Conservation (phyloP, 2,329 filamentous ascomycete species). For the Penicillium sp. region DNA sequence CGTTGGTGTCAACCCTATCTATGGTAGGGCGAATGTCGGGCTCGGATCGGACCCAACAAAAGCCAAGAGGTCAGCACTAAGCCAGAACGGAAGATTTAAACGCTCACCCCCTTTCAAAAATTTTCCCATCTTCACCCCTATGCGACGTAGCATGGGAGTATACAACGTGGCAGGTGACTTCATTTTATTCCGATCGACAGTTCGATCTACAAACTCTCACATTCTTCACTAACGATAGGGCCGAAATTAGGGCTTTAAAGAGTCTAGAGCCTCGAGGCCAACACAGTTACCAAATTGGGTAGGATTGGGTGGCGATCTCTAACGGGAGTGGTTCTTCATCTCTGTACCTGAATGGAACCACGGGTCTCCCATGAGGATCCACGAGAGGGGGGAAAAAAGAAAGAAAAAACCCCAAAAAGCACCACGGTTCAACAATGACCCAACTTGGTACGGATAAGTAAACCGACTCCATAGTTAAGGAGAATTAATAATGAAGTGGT, state of each 20-base stretch:
- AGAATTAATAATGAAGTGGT: not conserved
- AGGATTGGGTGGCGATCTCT: constrained; percentile 14
- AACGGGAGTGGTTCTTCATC: not conserved
- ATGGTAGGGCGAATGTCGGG: not conserved
- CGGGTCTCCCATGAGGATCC: not conserved
- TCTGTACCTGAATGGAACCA: constrained; percentile 7
- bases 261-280: not conserved
- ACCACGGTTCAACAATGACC: no score
- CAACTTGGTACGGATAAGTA: no score
- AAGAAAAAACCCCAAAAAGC: no score
- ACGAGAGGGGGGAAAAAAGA: no score
- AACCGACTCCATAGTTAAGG: no score
- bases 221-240: not conserved
- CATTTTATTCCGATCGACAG: not conserved
- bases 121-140: not conserved
- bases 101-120: not conserved
- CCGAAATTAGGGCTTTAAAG: not conserved
- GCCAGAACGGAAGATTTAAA: not conserved
- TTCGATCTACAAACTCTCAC: not conserved
- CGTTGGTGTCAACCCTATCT: not conserved
- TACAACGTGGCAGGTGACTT: not conserved
- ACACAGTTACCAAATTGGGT: constrained; percentile 5
- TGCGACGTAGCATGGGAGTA: not conserved
- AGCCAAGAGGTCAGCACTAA: not conserved
- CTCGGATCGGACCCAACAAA: not conserved